These are phyloP conservation scores for Gaeumannomyces tritici DNA, from an alignment of 2,329 filamentous ascomycete genomes.

Conservation along the genomic window DNA sequence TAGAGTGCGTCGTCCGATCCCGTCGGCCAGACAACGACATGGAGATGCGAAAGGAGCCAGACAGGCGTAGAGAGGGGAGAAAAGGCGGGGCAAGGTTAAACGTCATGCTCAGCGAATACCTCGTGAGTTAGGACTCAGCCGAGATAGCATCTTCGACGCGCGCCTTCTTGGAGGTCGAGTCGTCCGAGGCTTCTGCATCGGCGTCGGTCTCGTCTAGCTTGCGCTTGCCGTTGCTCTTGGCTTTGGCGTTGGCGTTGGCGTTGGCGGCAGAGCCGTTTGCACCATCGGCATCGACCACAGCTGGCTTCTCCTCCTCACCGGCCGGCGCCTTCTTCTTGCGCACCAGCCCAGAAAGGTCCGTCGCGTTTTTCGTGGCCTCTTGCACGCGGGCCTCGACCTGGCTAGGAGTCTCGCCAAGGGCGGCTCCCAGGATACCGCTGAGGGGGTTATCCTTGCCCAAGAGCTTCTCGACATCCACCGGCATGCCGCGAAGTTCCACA, in stretches of 20 bases:
- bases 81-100: neutral
- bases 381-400: slow-evolving; percentile 56
- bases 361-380: slow-evolving; percentile 65
- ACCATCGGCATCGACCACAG: slow-evolving; percentile 14
- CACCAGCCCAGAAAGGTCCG: slow-evolving; percentile 64
- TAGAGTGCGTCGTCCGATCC: neutral
- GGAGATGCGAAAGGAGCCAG: neutral
- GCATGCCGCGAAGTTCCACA: slow-evolving; percentile 56
- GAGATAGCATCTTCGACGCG: neutral
- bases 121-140: neutral
- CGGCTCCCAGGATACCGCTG: slow-evolving; percentile 53
- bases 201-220: slow-evolving; percentile 13
- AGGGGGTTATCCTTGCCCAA: slow-evolving; percentile 34
- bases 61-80: neutral
- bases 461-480: slow-evolving; percentile 46
- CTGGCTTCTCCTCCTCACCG: slow-evolving; percentile 11
- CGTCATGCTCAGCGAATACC: neutral
- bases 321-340: slow-evolving; percentile 46
- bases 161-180: slow-evolving; percentile 1
- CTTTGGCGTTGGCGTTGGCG: slow-evolving; percentile 32
- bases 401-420: slow-evolving; percentile 51
- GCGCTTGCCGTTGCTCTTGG: slow-evolving; percentile 19
- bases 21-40: neutral
- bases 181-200: neutral
- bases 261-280: slow-evolving; percentile 27